Conservation (phyloP, 2,329 filamentous ascomycete genomes). For the Allantophomopsis cytisporea region DNA sequence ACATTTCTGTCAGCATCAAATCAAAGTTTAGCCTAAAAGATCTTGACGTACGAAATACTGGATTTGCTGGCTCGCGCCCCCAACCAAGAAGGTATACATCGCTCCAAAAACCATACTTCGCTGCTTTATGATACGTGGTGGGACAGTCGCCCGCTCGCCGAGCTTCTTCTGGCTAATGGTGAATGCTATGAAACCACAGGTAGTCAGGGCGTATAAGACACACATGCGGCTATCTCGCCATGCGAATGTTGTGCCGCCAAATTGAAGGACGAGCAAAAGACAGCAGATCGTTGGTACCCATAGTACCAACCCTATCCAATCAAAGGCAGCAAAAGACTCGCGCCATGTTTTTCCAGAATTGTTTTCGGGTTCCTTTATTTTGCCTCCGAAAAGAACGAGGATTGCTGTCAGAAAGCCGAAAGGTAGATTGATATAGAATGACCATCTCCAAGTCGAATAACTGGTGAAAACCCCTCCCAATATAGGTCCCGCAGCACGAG, state of each 20-base stretch:
- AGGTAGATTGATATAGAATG: slow-evolving; percentile 26
- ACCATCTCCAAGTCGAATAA: slow-evolving; percentile 24
- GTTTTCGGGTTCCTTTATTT: slow-evolving; percentile 21
- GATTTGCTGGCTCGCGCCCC: too few relatives aligned
- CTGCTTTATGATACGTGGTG: too few relatives aligned
- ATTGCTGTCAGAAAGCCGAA: slow-evolving; percentile 23
- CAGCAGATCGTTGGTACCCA: slow-evolving; percentile 30
- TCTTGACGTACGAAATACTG: too few relatives aligned
- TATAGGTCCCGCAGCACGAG: slow-evolving; percentile 14
- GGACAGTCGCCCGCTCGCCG: too few relatives aligned
- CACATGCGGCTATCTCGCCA: slow-evolving; percentile 25
- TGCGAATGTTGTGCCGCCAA: slow-evolving; percentile 27
- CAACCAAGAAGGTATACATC: too few relatives aligned
- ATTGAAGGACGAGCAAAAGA: slow-evolving; percentile 32
- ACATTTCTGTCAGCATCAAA: too few relatives aligned
- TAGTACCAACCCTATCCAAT: slow-evolving; percentile 28
- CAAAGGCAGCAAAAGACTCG: slow-evolving; percentile 32
- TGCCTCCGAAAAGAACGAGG: slow-evolving; percentile 28
- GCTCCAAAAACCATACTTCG: too few relatives aligned
- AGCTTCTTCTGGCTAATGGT: too few relatives aligned
- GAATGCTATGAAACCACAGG: too few relatives aligned
- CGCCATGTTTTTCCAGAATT: slow-evolving; percentile 15
- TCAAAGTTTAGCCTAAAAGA: too few relatives aligned
- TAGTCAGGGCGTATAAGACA: too few relatives aligned
- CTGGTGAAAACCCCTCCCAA: slow-evolving; percentile 26